Evolutionary conservation across 805 yeast genomes (phyloP).

Genomic region (Phaffomyces opuntiae): DNA sequence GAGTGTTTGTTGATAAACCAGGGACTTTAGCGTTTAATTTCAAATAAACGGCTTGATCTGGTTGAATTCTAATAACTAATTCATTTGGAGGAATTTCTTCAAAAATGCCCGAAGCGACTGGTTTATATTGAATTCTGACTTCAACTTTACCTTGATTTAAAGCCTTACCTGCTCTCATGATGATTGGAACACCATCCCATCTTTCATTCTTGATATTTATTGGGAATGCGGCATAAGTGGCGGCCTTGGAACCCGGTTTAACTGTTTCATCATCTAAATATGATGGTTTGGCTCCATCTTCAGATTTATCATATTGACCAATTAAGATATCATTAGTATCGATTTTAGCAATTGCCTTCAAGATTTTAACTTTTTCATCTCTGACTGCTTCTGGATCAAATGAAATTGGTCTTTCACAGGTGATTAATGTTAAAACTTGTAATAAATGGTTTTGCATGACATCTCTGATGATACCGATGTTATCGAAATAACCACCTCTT

Average conservation of each 20-base stretch:
- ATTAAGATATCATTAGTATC: conserved; percentile 59
- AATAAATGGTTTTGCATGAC: conserved; percentile 97
- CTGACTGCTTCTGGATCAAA: conserved; percentile 89
- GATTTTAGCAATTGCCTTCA: conserved; percentile 72
- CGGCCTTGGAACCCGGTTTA: conserved; percentile 70
- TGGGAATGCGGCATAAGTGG: conserved; percentile 85
- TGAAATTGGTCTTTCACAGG: conserved; percentile 95
- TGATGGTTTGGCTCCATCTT: conserved; percentile 84
- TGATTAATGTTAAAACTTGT: conserved; percentile 83
- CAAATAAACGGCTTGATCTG: conserved; percentile 87
- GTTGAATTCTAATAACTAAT: conserved; percentile 90
- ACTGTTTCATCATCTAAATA: conserved; percentile 93
- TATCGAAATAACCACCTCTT: conserved; percentile 96
- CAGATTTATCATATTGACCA: conserved; percentile 84
- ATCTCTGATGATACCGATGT: conserved; percentile 92
- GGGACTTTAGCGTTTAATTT: conserved; percentile 93
- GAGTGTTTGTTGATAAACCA: conserved; percentile 76
- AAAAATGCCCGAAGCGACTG: conserved; percentile 78
- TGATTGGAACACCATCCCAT: conserved; percentile 97
- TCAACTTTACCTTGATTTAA: conserved; percentile 91
- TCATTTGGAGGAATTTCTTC: conserved; percentile 82
- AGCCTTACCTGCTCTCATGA: conserved; percentile 97
- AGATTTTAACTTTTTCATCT: conserved; percentile 91
- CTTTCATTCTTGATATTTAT: conserved; percentile 82
- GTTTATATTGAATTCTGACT: conserved; percentile 86